A percentile compares a stretch with the other conserved stretches of the same genome.
phyloP scores from a whole-genome alignment of 495 filamentous ascomycete species.

The Recurvomyces mirabilis region DNA sequence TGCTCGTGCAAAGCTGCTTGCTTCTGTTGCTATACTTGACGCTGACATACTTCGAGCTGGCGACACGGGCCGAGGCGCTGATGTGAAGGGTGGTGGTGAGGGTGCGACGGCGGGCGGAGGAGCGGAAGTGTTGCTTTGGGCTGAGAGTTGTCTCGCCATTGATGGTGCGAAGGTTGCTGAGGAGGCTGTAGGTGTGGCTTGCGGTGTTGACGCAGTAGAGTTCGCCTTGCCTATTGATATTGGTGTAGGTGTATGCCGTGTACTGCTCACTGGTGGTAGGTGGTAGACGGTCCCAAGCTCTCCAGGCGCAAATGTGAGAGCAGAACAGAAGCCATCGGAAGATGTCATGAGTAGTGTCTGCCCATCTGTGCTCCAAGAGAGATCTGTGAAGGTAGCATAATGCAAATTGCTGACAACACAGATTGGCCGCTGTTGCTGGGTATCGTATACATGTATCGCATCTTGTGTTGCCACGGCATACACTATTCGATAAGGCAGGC shows the following conservation, averaged over 20 bases:
- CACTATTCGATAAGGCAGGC: slow-evolving; percentile 81
- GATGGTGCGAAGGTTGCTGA: slow-evolving; percentile 7
- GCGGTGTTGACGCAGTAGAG: slow-evolving; percentile 20
- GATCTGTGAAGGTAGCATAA: slow-evolving; percentile 91
- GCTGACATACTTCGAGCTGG: slow-evolving; percentile 73
- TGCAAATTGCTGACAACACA: slow-evolving; percentile 93
- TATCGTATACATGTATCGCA: slow-evolving; percentile 92
- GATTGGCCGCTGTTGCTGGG: slow-evolving; percentile 86
- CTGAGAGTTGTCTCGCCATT: slow-evolving; percentile 6
- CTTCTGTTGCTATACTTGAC: slow-evolving; percentile 63
- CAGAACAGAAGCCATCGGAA: slow-evolving; percentile 94
- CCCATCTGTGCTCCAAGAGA: slow-evolving; percentile 92
- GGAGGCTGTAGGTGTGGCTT: slow-evolving; percentile 19
- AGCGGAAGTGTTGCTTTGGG: slow-evolving; percentile 4
- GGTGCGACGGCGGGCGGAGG: slow-evolving; percentile 18
- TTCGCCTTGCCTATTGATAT: slow-evolving; percentile 16
- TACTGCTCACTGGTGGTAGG: slow-evolving; percentile 15
- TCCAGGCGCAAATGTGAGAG: slow-evolving; percentile 67
- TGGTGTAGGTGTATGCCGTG: slow-evolving; percentile 11
- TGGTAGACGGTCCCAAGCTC: slow-evolving; percentile 84
- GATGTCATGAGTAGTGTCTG: slow-evolving; percentile 88
- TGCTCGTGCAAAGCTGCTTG: slow-evolving; percentile 29
- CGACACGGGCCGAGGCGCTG: slow-evolving; percentile 39
- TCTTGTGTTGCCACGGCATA: slow-evolving; percentile 98
- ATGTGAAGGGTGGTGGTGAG: slow-evolving; percentile 46